These are phyloP conservation scores for Thalia dealbata DNA, from an alignment of 176 grass and related monocot genomes.

Conservation along the genomic window DNA sequence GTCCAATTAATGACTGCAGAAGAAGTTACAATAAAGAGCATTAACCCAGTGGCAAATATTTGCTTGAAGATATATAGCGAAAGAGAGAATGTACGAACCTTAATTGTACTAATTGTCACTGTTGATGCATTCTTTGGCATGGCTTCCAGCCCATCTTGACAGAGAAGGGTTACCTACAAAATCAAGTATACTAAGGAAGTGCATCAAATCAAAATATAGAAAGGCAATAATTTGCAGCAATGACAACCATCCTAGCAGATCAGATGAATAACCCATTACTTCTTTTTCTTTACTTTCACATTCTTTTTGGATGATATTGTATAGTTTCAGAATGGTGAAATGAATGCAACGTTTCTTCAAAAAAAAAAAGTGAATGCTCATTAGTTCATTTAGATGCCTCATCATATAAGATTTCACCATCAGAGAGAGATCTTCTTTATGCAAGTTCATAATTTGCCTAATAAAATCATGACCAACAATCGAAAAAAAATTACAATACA, in stretches of 20 bases:
- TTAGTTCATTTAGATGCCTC: not conserved
- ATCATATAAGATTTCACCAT: not conserved
- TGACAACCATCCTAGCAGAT: not conserved
- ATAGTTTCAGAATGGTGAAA: no score
- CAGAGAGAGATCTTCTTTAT: not conserved
- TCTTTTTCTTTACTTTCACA: no score
- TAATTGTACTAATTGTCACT: constrained; percentile 88
- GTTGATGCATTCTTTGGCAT: constrained; percentile 43
- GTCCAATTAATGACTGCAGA: constrained; percentile 89
- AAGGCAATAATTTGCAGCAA: not conserved
- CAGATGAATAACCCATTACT: not conserved
- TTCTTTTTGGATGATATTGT: no score
- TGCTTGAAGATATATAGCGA: not conserved
- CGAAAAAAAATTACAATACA: not conserved
- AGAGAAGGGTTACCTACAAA: constrained; percentile 85
- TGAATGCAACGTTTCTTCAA: no score
- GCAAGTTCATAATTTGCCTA: not conserved
- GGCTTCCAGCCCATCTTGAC: constrained; percentile 75
- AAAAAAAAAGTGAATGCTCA: no score
- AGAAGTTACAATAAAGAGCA: constrained; percentile 5
- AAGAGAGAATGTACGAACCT: constrained; percentile 36
- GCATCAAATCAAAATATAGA: not conserved
- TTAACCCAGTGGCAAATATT: constrained; percentile 5
- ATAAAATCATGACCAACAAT: not conserved
- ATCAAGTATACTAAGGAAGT: not conserved